phyloP scores from a whole-genome alignment of 257 asterid genomes.

The Solanum piurae region DNA sequence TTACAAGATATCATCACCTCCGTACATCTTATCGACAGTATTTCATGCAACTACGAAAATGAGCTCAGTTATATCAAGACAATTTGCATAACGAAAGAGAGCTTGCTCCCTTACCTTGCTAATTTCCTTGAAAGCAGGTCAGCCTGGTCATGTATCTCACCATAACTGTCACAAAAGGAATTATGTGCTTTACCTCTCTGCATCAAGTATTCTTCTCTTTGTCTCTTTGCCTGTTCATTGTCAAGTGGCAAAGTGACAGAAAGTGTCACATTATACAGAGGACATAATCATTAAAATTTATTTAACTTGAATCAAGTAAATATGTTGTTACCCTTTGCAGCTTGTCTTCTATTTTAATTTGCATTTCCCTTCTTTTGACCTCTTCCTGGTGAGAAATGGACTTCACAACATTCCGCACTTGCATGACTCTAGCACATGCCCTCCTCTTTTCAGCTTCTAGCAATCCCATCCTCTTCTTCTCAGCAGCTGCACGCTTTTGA shows the following conservation, averaged over 20 bases:
- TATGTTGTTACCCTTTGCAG: slow-evolving; percentile 50
- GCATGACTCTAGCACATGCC: slow-evolving; percentile 63
- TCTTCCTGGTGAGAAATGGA: slow-evolving; percentile 62
- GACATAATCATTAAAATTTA: neutral
- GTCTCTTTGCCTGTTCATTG: slow-evolving; percentile 67
- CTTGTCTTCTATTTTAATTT: slow-evolving; percentile 65
- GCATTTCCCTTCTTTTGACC: slow-evolving; percentile 64
- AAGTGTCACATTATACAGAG: neutral
- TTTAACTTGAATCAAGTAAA: neutral
- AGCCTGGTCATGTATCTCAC: slow-evolving; percentile 49
- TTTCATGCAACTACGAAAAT: neutral
- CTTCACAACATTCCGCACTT: slow-evolving; percentile 67
- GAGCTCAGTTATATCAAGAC: neutral
- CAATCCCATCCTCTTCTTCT: slow-evolving; percentile 65
- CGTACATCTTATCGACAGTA: neutral
- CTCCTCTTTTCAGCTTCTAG: slow-evolving; percentile 85
- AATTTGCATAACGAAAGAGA: neutral
- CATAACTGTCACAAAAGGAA: slow-evolving; percentile 30
- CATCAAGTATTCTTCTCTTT: slow-evolving; percentile 73
- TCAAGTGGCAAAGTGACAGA: neutral
- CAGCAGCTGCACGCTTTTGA: slow-evolving; percentile 95
- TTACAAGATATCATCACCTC: neutral
- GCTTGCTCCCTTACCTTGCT: slow-evolving; percentile 37
- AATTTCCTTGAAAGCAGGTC: slow-evolving; percentile 59
- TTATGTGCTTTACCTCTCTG: slow-evolving; percentile 57